Evolutionary conservation across 306 rosid genomes (phyloP), one percentile per base, ranked within the genome.

Genomic region (Potentilla sterilis): DNA sequence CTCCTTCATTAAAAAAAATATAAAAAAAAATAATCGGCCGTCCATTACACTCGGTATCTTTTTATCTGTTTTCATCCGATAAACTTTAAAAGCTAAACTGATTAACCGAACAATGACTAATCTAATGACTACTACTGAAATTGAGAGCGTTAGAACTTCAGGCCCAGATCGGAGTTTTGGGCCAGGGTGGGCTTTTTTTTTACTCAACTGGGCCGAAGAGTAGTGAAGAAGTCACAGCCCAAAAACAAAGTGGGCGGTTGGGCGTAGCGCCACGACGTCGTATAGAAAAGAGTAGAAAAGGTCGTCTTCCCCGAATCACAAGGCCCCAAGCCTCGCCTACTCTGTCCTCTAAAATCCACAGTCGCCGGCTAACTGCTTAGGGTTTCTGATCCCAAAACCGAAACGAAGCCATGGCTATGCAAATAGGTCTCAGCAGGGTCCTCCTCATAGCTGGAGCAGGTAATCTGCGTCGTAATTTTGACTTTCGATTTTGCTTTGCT

Each of bases 371-470:
- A 5, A 34, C 62, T 4, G 64, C 18, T 34, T 44, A 34, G 64
- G 66, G 77, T 72, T 79, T 80, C 75, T 42, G 82, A 66, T 73
- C 79, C 54, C 37, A 18, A 6, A 58, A 62, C 6, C 72, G 51
- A 46, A 73, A 46, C 80, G 22, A 38, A 40, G 88, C 89, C 80
- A 90, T 92, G 98, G 96, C 94, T 58, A 68, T 88, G 88, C 98
- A 92, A 72, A 63, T 86, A 32, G 92, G 98, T 64, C 69, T 64
- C 24, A 75, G 21, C 87, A 35, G 96, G 89, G 22, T 3, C 91
- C 18, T 86, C 92, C 52, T 90, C 79, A 64, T 92, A 34, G 92
- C 90, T 19, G 98, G 94, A 78, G 92, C 92, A 52, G 94, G 96
- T 88, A 77, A 10, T 2, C 68, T 21, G 1, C 43, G 46, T 49